phyloP scores from a whole-genome alignment of 2,329 filamentous ascomycete species.

The Colletotrichum sp. region DNA sequence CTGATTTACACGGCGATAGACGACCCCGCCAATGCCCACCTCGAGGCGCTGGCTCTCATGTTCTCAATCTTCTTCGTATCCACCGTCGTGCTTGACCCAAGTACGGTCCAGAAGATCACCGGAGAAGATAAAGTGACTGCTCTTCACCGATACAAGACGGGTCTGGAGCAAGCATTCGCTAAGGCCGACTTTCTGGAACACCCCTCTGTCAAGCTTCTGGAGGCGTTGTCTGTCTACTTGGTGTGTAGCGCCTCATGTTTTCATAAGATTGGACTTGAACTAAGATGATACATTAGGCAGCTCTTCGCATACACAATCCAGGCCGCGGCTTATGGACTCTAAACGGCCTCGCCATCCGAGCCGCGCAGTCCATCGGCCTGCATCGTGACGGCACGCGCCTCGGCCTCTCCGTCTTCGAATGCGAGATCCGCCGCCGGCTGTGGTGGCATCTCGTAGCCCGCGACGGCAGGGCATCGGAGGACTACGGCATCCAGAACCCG shows the following conservation, averaged over 20 bases:
- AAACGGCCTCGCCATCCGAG: slow-evolving; percentile 48
- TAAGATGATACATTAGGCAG: slow-evolving; percentile 23
- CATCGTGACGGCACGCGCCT: slow-evolving; percentile 48
- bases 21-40: slow-evolving; percentile 28
- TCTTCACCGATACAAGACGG: slow-evolving; percentile 33
- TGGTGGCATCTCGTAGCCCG: slow-evolving; percentile 61
- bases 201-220: slow-evolving; percentile 38
- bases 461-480: slow-evolving; percentile 59
- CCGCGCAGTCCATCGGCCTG: slow-evolving; percentile 56
- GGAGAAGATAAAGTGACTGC: slow-evolving; percentile 25
- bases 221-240: slow-evolving; percentile 41
- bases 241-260: slow-evolving; percentile 24
- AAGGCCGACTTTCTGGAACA: slow-evolving; percentile 43
- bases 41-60: slow-evolving; percentile 40
- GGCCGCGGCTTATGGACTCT: slow-evolving; percentile 43
- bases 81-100: slow-evolving; percentile 40
- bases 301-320: slow-evolving; percentile 35
- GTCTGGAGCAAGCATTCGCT: slow-evolving; percentile 42
- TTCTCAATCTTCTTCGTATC: slow-evolving; percentile 57
- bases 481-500: slow-evolving; percentile 49
- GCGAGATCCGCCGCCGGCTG: slow-evolving; percentile 58
- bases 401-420: slow-evolving; percentile 45
- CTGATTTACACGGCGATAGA: slow-evolving; percentile 34
- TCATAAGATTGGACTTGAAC: too few relatives aligned
- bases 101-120: slow-evolving; percentile 36